Base-by-base conservation (phyloP, 441 rosid genomes). In the Rhodomyrtus psidioides region DNA sequence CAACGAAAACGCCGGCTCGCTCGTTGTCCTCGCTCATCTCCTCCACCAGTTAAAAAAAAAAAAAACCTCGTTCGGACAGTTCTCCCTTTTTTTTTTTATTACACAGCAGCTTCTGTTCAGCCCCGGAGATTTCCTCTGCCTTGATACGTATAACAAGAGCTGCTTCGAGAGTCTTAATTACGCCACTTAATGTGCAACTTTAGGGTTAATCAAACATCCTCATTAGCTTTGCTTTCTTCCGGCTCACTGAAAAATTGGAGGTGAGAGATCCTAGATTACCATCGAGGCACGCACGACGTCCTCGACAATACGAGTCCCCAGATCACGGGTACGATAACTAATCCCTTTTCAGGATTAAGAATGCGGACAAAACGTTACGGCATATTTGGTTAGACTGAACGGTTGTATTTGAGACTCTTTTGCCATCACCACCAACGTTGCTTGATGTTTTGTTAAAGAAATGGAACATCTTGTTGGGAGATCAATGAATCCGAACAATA, bases 131-230 rank as follows among this genome's bases (percentile, higher is more conserved):
- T 19, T 62, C 44, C 75, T 62, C 17, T 62, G 44, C 75, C 44
- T 62, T 30, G 44, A 62, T 30, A 17, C 34, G 10, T 62, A 4
- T 21, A 30, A 62, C 75, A 62, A 62, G 17, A 62, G 44, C 24
- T 4, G 44, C 44, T 62, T 30, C 12, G 75, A 16, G 75, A 17
- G 44, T 30, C 34, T 62, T 4, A 0, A 1, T 60, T 3, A 28
- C 0, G 3, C 74, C 74, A 15, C 42, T 28, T 62, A 17, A 30
- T 17, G 4, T 10, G 6, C 1, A 10, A 17, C 1, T 0, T 28
- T 30, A 62, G 75, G 75, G 42, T 62, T 62, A 60, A 8, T 14
- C 13, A 49, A 49, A 49, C 53, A 10, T 49, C 53, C 53, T 49
- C 53, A 49, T 49, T 49, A 10, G 53, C 53, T 49, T 49, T 49